These are phyloP conservation scores for Xylariaceae sp. DNA, from an alignment of 2,329 filamentous ascomycete genomes.

Conservation along the genomic window DNA sequence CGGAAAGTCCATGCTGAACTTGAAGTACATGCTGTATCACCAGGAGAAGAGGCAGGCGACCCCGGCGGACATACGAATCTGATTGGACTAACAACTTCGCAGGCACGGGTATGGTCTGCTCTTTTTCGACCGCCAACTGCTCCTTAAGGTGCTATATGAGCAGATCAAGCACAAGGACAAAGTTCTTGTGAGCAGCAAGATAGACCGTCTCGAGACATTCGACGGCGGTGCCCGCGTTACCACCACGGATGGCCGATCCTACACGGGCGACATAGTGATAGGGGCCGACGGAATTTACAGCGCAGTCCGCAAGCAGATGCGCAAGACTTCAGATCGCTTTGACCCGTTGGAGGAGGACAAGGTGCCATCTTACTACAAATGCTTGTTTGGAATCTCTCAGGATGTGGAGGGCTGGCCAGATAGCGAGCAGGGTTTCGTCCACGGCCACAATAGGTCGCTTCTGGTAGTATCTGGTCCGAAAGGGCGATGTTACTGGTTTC, in stretches of 20 bases:
- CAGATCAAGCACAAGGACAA: conserved; percentile 34
- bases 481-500: conserved; percentile 36
- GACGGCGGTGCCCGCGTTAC: conserved; percentile 31
- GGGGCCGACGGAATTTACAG: conserved; percentile 29
- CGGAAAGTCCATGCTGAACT: conserved; percentile 16
- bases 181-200: conserved; percentile 30
- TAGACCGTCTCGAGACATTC: conserved; percentile 28
- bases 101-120: conserved; percentile 34
- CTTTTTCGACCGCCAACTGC: conserved; percentile 37
- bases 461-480: conserved; percentile 33
- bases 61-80: neutral
- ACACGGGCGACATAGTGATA: conserved; percentile 35
- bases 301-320: conserved; percentile 34
- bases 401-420: conserved; percentile 24
- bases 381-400: conserved; percentile 39
- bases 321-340: conserved; percentile 28
- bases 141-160: conserved; percentile 35
- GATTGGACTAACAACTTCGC: conserved; percentile 4
- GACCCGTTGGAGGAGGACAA: conserved; percentile 18
- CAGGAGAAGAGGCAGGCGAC: conserved; percentile 3
- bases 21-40: neutral
- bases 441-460: conserved; percentile 26
- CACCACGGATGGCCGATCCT: conserved; percentile 36
- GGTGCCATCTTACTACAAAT: conserved; percentile 31
- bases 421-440: conserved; percentile 12